Evolutionary conservation across 2,329 filamentous ascomycete genomes (phyloP), one percentile per base, ranked within the genome.

Genomic region (Botryosphaeria dothidea): DNA sequence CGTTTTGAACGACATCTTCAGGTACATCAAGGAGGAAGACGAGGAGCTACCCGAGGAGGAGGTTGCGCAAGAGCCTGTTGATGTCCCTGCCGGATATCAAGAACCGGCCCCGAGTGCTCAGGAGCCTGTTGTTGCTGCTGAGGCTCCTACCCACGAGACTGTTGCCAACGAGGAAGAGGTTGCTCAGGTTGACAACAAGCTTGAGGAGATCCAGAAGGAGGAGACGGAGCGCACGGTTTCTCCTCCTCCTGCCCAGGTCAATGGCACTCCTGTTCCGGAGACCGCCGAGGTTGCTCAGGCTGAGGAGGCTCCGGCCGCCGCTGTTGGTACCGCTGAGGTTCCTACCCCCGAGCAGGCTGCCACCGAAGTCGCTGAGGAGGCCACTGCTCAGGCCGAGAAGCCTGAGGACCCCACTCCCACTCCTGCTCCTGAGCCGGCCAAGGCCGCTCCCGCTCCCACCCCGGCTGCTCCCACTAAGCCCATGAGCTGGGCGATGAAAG

Each of bases 1-100:
- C 73, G 94, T 99, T 36, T 87, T 99, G 72, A 99, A 99, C 80
- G 95, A 99, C 75, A 97, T 99, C 77, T 92, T 98, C 83, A 88
- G 95, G 72, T 98, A 96, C 80, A 89, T 99, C 70, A 88, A 90
- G 69, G 92, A 95, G 67, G 91, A 94, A 72, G 85, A 85, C 46
- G 93, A 97, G 67, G 92, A 88, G 71, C 84, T 87, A 54, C 80
- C 83, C 51, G 79, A 81, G 78, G 70, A 72, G 62, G 67, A 68
- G 36, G 67, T 49, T 25, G 68, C 70, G 13, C 72, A 77, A 65
- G 74, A 77, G 11, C 63, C 73, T 36, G 66, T 70, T 38, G 72
- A 73, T 45, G 71, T 74, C 13, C 71, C 76, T 58, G 76, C 74
- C 60, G 79, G 76, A 57, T 68, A 76, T 25, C 73, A 78, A 63